Percentiles rank a stretch among this genome's conserved stretches.
Conservation (phyloP, 2,329 filamentous ascomycete genomes). For the Beauveria medogensis region DNA sequence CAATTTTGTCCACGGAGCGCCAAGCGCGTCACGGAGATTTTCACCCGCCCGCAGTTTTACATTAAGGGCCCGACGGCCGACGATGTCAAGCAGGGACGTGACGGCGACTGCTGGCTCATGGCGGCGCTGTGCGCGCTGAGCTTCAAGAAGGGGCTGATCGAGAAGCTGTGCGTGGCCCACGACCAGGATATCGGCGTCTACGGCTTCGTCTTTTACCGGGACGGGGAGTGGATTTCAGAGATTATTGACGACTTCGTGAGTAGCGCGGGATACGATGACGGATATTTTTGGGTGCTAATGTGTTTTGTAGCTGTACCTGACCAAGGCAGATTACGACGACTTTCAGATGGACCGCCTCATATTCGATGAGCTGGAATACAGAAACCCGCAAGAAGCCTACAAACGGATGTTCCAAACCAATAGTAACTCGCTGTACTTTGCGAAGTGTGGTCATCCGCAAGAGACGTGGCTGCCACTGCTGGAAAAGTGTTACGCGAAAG, state of each 20-base stretch:
- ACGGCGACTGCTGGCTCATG: conserved; percentile 83
- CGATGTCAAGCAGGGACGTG: conserved; percentile 69
- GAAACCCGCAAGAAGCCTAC: conserved; percentile 51
- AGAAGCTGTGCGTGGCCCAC: conserved; percentile 63
- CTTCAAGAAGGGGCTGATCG: conserved; percentile 64
- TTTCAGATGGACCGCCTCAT: conserved; percentile 37
- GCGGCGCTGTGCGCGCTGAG: conserved; percentile 70
- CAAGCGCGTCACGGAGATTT: conserved; percentile 67
- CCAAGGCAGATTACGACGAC: conserved; percentile 55
- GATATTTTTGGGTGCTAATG: neutral
- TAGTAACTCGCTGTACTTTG: conserved; percentile 67
- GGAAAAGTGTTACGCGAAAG: conserved; percentile 75
- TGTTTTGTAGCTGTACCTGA: conserved; percentile 36
- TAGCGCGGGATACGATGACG: conserved; percentile 9
- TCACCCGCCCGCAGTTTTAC: conserved; percentile 68
- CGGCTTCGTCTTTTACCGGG: conserved; percentile 76
- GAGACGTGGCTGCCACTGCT: conserved; percentile 75
- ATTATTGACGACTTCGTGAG: conserved; percentile 47
- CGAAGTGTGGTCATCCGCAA: conserved; percentile 64
- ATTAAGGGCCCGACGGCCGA: conserved; percentile 68
- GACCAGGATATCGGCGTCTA: conserved; percentile 72
- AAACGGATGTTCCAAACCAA: conserved; percentile 65
- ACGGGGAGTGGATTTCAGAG: conserved; percentile 63
- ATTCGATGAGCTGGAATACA: conserved; percentile 36
- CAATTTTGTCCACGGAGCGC: conserved; percentile 43